These are phyloP conservation scores for Talaromyces ruber DNA, from an alignment of 495 filamentous ascomycete species.

Conservation along the genomic window DNA sequence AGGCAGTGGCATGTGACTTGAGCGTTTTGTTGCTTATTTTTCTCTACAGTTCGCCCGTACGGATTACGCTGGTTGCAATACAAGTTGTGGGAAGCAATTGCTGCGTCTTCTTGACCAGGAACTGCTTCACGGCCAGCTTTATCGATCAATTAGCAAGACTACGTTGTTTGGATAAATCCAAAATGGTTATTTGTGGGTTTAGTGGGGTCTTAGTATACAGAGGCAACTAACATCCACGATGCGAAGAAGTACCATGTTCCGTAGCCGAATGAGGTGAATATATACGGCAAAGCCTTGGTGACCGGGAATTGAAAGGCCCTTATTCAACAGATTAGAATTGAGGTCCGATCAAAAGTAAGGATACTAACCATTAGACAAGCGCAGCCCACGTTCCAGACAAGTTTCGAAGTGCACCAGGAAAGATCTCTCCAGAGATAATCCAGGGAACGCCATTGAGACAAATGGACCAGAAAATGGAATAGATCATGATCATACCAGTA, in stretches of 20 bases:
- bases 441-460: constrained; percentile 21
- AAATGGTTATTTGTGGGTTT: too few species aligned
- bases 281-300: constrained; percentile 18
- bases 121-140: too few species aligned
- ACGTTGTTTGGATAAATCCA: too few species aligned
- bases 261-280: constrained; percentile 19
- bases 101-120: too few species aligned
- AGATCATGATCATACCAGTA: constrained; percentile 32
- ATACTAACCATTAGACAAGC: constrained; percentile 10
- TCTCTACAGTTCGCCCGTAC: too few species aligned
- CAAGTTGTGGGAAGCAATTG: too few species aligned
- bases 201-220: constrained; percentile 7
- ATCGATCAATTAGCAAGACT: too few species aligned
- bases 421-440: constrained; percentile 22
- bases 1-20: too few species aligned
- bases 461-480: constrained; percentile 22
- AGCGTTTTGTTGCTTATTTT: too few species aligned
- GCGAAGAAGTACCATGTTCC: constrained; percentile 26
- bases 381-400: constrained; percentile 16
- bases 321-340: background rate
- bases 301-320: constrained; percentile 11
- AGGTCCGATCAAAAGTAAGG: background rate
- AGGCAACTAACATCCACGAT: constrained; percentile 15
- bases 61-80: too few species aligned
- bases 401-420: constrained; percentile 16